These are phyloP conservation scores for Mycena filopes DNA, from an alignment of 768 basidiomycete genomes.

Conservation along the genomic window DNA sequence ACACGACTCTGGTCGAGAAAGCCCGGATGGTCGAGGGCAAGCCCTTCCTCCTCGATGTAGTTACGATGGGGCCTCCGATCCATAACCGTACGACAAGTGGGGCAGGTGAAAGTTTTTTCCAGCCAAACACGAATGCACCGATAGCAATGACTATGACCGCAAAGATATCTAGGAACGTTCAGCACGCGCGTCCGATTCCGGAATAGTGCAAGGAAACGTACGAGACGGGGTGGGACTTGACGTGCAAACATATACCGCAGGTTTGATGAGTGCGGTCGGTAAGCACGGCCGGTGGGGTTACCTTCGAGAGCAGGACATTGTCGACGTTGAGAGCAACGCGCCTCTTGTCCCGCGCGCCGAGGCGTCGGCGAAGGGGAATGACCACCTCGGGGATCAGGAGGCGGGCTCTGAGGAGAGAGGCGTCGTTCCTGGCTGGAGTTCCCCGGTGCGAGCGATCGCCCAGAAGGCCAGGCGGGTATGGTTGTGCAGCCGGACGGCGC, in stretches of 20 bases:
- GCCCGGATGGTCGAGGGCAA: neutral
- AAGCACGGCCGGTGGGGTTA: neutral
- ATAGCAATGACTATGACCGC: constrained; percentile 2
- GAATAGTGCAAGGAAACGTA: neutral
- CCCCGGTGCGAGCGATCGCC: too few relatives aligned
- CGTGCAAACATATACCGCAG: neutral
- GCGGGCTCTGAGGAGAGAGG: too few relatives aligned
- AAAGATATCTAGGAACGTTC: neutral
- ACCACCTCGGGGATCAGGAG: neutral
- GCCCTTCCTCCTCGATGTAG: neutral
- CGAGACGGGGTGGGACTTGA: neutral
- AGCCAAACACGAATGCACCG: neutral
- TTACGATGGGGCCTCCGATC: neutral
- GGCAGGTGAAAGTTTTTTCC: neutral
- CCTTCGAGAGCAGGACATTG: neutral
- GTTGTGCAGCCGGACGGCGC: too few relatives aligned
- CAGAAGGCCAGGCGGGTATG: too few relatives aligned
- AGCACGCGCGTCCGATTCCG: neutral
- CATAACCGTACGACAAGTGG: neutral
- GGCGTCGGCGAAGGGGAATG: neutral
- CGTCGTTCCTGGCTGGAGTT: too few relatives aligned
- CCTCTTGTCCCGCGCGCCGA: neutral
- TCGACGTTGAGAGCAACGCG: neutral
- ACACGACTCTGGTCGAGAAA: neutral
- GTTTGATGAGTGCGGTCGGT: neutral